A percentile compares a stretch with the other conserved stretches of the same genome.
Evolutionary conservation across 2,329 filamentous ascomycete species (phyloP).

Genomic region (Colletotrichum cordylinicola): DNA sequence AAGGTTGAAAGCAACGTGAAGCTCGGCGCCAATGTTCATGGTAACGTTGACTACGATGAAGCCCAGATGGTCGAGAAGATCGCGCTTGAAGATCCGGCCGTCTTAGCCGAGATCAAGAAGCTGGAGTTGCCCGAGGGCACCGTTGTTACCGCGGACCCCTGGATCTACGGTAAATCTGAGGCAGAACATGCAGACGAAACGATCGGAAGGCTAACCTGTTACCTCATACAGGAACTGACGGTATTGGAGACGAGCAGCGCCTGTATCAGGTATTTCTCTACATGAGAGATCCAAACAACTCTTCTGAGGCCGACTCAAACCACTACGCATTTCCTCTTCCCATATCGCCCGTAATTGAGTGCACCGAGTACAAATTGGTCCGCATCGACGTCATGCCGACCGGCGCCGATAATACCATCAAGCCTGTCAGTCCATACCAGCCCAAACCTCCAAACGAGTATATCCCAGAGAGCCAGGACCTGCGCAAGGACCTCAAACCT

Average conservation of each 20-base stretch:
- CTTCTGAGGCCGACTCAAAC: slow-evolving; percentile 66
- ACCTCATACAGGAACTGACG: background rate
- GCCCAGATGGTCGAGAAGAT: slow-evolving; percentile 62
- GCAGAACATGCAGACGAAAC: background rate
- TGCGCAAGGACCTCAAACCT: slow-evolving; percentile 66
- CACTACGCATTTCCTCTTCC: slow-evolving; percentile 72
- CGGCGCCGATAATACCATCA: slow-evolving; percentile 64
- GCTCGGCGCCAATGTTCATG: slow-evolving; percentile 64
- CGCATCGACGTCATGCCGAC: slow-evolving; percentile 75
- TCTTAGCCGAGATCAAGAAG: slow-evolving; percentile 67
- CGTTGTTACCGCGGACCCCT: slow-evolving; percentile 58
- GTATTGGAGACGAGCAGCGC: slow-evolving; percentile 10
- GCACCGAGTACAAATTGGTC: slow-evolving; percentile 66
- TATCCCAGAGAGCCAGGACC: slow-evolving; percentile 63
- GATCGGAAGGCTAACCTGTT: background rate
- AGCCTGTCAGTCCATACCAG: slow-evolving; percentile 61
- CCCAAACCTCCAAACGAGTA: slow-evolving; percentile 66
- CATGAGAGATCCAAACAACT: slow-evolving; percentile 65
- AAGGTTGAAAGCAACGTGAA: slow-evolving; percentile 62
- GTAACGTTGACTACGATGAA: slow-evolving; percentile 65
- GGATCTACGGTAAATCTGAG: slow-evolving; percentile 7
- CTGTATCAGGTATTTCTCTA: slow-evolving; percentile 19
- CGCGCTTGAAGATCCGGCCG: slow-evolving; percentile 58
- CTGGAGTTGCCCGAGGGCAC: slow-evolving; percentile 65
- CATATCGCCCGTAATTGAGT: slow-evolving; percentile 72